Conservation (phyloP, 2,329 filamentous ascomycete genomes). For the Cladosporium phlei region DNA sequence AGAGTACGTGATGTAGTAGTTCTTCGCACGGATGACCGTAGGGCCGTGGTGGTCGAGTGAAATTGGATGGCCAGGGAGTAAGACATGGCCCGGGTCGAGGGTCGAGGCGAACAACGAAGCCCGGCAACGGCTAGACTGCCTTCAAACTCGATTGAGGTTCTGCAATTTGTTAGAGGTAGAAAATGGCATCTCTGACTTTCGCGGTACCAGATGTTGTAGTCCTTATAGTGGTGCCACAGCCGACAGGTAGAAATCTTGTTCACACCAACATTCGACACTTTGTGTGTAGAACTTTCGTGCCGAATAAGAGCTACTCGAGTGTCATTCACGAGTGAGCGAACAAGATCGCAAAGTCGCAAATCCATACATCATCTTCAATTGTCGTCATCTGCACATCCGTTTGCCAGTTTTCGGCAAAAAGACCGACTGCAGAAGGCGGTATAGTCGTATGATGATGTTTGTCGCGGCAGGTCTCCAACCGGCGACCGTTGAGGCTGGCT, state of each 20-base stretch:
- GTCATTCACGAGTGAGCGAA: too few relatives aligned
- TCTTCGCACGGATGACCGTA: neutral
- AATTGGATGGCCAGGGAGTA: slow-evolving; percentile 8
- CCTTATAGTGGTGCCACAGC: too few relatives aligned
- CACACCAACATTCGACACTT: too few relatives aligned
- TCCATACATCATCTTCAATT: too few relatives aligned
- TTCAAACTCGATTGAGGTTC: neutral
- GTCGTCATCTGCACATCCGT: neutral
- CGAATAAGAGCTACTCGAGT: too few relatives aligned
- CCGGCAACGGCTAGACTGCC: neutral
- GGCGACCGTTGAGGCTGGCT: neutral
- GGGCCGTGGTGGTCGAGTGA: slow-evolving; percentile 6
- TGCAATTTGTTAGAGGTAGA: too few relatives aligned
- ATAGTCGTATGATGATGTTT: neutral
- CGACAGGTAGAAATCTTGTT: too few relatives aligned
- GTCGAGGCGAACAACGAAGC: neutral
- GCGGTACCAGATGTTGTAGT: too few relatives aligned
- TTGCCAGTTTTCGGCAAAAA: neutral
- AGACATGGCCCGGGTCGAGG: slow-evolving; percentile 8
- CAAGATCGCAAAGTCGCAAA: too few relatives aligned
- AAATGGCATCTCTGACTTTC: too few relatives aligned
- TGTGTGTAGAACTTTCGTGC: too few relatives aligned
- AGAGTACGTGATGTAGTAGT: neutral
- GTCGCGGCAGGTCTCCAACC: neutral
- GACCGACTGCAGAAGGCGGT: neutral